Conservation (phyloP, 352 stramenopile species). For the Globisporangium ultimum region DNA sequence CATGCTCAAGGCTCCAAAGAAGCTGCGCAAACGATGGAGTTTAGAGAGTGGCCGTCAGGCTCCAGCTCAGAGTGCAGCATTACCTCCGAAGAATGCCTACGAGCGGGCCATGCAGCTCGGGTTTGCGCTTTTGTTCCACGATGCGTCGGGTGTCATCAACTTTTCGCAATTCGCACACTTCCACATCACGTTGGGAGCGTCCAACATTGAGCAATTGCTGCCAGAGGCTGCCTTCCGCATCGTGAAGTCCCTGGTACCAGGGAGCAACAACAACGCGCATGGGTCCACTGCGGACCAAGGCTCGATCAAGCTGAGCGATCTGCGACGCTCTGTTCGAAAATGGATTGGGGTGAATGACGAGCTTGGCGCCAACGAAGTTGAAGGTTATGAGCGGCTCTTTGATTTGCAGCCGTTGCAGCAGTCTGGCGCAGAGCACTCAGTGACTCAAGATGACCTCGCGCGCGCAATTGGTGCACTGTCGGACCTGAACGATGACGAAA, state of each 20-base stretch:
- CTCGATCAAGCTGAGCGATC: constrained; percentile 47
- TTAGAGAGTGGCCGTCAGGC: constrained; percentile 11
- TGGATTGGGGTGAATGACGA: constrained; percentile 25
- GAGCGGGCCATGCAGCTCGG: constrained; percentile 59
- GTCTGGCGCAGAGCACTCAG: constrained; percentile 32
- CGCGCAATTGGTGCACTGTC: constrained; percentile 44
- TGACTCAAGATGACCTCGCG: constrained; percentile 71
- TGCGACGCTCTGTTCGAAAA: constrained; percentile 36
- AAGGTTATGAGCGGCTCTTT: constrained; percentile 37
- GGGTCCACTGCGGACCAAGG: constrained; percentile 23
- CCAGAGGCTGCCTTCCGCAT: constrained; percentile 77
- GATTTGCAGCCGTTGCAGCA: constrained; percentile 36
- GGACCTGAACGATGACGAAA: constrained; percentile 15
- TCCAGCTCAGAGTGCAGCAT: neutral
- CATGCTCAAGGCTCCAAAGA: constrained; percentile 47
- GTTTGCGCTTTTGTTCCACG: constrained; percentile 66
- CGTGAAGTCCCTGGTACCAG: constrained; percentile 37
- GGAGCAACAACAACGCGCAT: constrained; percentile 5
- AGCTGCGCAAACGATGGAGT: constrained; percentile 26
- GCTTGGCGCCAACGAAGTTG: neutral
- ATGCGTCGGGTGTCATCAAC: constrained; percentile 72
- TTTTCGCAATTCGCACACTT: constrained; percentile 90
- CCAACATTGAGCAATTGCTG: constrained; percentile 69
- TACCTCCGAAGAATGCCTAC: constrained; percentile 29
- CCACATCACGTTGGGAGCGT: constrained; percentile 71